Conservation (phyloP, 768 basidiomycete genomes). For the Boletus rufocinnamomeus region DNA sequence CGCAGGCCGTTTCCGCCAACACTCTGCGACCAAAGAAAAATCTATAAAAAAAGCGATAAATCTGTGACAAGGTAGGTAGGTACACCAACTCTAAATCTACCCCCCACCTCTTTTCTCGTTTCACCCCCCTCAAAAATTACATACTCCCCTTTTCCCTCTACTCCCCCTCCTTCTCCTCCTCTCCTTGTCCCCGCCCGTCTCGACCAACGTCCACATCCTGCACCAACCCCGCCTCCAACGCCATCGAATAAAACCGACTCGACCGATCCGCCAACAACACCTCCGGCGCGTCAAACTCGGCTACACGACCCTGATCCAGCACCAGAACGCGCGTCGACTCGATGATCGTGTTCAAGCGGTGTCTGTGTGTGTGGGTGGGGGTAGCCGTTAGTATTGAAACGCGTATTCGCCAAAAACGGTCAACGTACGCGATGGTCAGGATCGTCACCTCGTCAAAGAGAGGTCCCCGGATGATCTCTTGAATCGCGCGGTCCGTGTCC, state of each 20-base stretch:
- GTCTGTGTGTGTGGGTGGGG: slow-evolving; percentile 39
- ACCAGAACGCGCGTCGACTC: slow-evolving; percentile 82
- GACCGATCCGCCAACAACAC: slow-evolving; percentile 57
- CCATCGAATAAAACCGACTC: slow-evolving; percentile 63
- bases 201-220: background rate
- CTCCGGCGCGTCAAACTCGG: slow-evolving; percentile 79
- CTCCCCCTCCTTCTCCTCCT: too few relatives aligned
- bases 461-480: slow-evolving; percentile 81
- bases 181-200: background rate
- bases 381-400: background rate
- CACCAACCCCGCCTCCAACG: slow-evolving; percentile 60
- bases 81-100: too few relatives aligned
- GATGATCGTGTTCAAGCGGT: slow-evolving; percentile 83
- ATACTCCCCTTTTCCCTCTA: too few relatives aligned
- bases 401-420: too few relatives aligned
- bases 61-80: too few relatives aligned
- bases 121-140: too few relatives aligned
- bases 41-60: too few relatives aligned
- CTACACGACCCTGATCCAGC: slow-evolving; percentile 76
- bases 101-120: too few relatives aligned
- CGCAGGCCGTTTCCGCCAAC: too few relatives aligned
- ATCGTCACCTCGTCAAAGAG: slow-evolving; percentile 80
- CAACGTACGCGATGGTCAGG: slow-evolving; percentile 78
- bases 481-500: slow-evolving; percentile 87
- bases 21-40: too few relatives aligned